phyloP scores from a whole-genome alignment of 192 early-diverging fungal genomes.

The Rhizophlyctis rosea region DNA sequence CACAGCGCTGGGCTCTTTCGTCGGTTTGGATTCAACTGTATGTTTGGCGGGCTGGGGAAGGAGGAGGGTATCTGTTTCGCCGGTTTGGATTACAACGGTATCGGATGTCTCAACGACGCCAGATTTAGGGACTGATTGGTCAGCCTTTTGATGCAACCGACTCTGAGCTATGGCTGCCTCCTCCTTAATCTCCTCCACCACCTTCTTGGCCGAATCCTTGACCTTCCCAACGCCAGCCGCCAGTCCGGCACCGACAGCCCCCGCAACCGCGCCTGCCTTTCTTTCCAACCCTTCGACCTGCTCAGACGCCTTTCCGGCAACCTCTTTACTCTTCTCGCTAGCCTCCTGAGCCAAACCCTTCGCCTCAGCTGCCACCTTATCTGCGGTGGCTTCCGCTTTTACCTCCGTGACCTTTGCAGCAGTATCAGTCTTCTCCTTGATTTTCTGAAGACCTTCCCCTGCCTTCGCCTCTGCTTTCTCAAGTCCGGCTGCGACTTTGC shows the following conservation, averaged over 20 bases:
- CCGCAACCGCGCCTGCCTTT: slow-evolving; percentile 4
- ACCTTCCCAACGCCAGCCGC: not conserved
- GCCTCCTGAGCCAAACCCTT: slow-evolving; percentile 9
- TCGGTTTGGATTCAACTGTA: no score
- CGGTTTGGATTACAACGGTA: not conserved
- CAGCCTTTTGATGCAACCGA: not conserved
- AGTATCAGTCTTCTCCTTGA: not conserved
- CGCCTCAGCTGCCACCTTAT: not conserved
- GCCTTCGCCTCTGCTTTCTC: no score
- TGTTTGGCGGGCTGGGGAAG: no score
- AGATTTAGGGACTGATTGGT: no score
- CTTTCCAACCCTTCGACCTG: slow-evolving; percentile 14
- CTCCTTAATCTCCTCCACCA: not conserved
- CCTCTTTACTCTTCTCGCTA: slow-evolving; percentile 12
- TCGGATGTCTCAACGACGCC: not conserved
- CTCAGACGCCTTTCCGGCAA: not conserved
- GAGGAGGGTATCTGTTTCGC: no score
- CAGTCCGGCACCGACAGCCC: slow-evolving; percentile 3
- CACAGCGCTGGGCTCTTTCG: no score
- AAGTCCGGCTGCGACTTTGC: no score
- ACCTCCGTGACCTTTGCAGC: not conserved
- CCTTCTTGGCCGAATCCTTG: not conserved
- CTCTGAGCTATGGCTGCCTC: not conserved
- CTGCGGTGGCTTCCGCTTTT: slow-evolving; percentile 2
- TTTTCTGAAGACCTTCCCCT: no score